Base-by-base conservation (phyloP, 179 eudicot species). In the Silene noctiflora region DNA sequence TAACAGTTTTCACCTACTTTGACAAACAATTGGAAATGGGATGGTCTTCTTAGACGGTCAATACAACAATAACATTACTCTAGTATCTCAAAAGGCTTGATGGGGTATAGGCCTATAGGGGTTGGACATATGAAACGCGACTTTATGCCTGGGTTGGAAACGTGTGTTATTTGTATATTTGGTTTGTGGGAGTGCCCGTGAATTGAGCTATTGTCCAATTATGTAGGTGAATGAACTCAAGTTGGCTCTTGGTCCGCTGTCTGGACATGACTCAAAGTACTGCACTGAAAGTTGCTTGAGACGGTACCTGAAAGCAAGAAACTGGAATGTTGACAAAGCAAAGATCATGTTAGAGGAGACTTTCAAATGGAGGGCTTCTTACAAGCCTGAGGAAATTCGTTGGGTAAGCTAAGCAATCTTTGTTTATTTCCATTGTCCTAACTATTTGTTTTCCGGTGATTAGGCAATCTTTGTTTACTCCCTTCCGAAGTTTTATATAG, bases 321-420 rank as follows among this genome's bases (percentile, higher is more conserved):
- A 82, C 75, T 91, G 97, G 97, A 93, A 91, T 74, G 86, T 90
- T 33, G 91, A 83, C 35, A 91, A 86, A 75, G 93, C 98, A 12
- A 84, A 80, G 82, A 93, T 87, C 75, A 91, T 91, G 98, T 25
- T 93, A 58, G 90, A 85, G 78, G 98, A 91, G 83, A 88, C 95
- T 1, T 78, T 93, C 33, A 79, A 84, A 48, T 93, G 98, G 98
- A 87, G 98, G 75, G 81, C 85, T 67, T 73, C 84, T 64, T 93
- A 78, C 82, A 93, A 91, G 84, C 98, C 98, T 0, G 97, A 90
- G 86, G 95, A 93, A 84, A 93, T 91, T 77, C 85, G 91, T 72
- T 93, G 97, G 97, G 98, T 93, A 81, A 80, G 89, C 66, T 31
- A 19, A 24, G 44, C 29, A 14, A 35, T 64, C 27, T 16, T 56